phyloP scores from a whole-genome alignment of 257 asterid species.

The Nicotiana attenuata region DNA sequence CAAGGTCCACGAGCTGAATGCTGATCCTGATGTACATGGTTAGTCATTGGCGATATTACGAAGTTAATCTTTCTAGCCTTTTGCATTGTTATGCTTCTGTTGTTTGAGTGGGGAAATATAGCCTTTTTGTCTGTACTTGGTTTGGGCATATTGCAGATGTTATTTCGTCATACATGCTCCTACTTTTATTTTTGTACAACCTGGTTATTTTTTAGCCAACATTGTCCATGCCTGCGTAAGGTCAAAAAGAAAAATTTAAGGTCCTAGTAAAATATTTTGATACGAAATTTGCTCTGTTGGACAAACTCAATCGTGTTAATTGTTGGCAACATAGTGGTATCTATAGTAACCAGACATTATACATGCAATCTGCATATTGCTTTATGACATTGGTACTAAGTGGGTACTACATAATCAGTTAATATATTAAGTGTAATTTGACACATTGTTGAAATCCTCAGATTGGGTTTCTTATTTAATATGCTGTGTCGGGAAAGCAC shows the following conservation, averaged over 20 bases:
- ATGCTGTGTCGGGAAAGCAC: not conserved
- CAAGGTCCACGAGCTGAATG: conserved; percentile 81
- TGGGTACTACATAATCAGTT: not conserved
- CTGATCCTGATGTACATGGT: conserved; percentile 87
- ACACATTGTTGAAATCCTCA: not conserved
- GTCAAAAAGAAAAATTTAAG: not conserved
- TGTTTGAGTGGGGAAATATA: not conserved
- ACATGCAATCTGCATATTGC: not conserved
- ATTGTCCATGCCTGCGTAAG: not conserved
- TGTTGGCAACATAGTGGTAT: not conserved
- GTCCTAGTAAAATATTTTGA: not conserved
- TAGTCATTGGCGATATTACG: conserved; percentile 22
- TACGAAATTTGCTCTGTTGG: not conserved
- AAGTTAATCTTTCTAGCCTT: not conserved
- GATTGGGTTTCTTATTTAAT: not conserved
- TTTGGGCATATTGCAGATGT: not conserved
- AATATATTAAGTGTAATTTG: not conserved
- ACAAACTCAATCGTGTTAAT: not conserved
- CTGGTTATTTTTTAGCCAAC: not conserved
- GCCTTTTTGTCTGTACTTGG: not conserved
- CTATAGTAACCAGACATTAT: not conserved
- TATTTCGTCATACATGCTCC: not conserved
- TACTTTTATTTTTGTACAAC: not conserved
- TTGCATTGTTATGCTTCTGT: not conserved
- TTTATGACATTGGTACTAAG: not conserved